Evolutionary conservation across 305 asterid species (phyloP).

Genomic region (Petunia hybrid): DNA sequence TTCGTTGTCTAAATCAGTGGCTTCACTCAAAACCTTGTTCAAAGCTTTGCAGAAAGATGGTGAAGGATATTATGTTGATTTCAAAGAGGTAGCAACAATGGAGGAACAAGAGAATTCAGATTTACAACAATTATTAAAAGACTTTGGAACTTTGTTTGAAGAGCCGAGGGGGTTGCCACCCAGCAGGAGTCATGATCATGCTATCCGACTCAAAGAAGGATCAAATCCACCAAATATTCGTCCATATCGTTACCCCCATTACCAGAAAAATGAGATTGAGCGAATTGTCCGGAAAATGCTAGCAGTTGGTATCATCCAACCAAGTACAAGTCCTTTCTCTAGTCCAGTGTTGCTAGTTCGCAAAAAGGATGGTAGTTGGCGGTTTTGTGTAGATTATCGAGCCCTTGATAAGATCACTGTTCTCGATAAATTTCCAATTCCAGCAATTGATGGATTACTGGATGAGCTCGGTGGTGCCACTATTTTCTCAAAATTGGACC

Average conservation of each 20-base stretch:
- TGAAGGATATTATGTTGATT: too few relatives aligned
- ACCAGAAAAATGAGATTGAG: slow-evolving; percentile 29
- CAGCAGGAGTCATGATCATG: too few relatives aligned
- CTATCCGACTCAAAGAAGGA: background rate
- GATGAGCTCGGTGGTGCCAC: slow-evolving; percentile 32
- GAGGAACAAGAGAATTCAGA: too few relatives aligned
- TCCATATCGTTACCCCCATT: background rate
- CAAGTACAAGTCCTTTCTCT: background rate
- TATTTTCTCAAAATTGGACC: slow-evolving; percentile 28
- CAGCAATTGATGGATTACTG: slow-evolving; percentile 23
- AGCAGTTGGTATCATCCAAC: background rate
- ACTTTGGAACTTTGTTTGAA: too few relatives aligned
- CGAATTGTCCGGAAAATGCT: slow-evolving; percentile 22
- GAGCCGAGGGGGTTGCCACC: background rate
- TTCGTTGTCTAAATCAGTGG: too few relatives aligned
- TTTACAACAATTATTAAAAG: too few relatives aligned
- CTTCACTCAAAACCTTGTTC: too few relatives aligned
- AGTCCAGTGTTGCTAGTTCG: background rate
- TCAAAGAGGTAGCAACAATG: too few relatives aligned
- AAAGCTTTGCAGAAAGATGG: too few relatives aligned
- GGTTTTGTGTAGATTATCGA: too few relatives aligned
- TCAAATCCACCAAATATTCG: background rate
- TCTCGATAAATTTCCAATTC: slow-evolving; percentile 6
- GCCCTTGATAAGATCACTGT: slow-evolving; percentile 17
- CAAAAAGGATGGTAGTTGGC: slow-evolving; percentile 23